Conservation (phyloP, 305 asterid species). For the Fraxinus velutina region DNA sequence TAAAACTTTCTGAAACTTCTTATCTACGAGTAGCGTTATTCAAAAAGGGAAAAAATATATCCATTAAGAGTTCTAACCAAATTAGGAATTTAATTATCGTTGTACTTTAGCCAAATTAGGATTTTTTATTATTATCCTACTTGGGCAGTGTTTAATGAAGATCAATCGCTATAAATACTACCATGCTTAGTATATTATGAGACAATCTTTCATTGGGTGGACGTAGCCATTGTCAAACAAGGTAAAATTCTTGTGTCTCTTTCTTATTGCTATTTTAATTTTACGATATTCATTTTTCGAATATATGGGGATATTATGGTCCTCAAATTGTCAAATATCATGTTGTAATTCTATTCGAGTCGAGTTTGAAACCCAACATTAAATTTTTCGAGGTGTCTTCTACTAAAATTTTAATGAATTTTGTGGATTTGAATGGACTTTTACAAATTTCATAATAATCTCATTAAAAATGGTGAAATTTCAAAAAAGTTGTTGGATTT, state of each 20-base stretch:
- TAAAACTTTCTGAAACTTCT: too few species aligned
- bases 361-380: not conserved
- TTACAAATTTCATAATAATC: too few species aligned
- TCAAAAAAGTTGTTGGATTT: not conserved
- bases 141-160: not conserved
- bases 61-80: not conserved
- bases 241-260: not conserved
- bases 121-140: not conserved
- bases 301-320: not conserved
- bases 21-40: too few species aligned
- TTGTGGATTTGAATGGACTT: not conserved
- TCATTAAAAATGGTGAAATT: not conserved
- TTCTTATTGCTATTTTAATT: not conserved
- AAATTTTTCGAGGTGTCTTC: not conserved
- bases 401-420: not conserved
- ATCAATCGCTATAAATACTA: not conserved
- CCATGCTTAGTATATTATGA: not conserved
- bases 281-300: not conserved
- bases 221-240: not conserved
- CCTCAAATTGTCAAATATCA: not conserved
- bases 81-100: not conserved
- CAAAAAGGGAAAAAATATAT: too few species aligned
- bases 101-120: not conserved
- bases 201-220: not conserved
- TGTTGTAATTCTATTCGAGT: not conserved